These are phyloP conservation scores for Aspergillus latus DNA, from an alignment of 2,329 filamentous ascomycete genomes.

Conservation along the genomic window DNA sequence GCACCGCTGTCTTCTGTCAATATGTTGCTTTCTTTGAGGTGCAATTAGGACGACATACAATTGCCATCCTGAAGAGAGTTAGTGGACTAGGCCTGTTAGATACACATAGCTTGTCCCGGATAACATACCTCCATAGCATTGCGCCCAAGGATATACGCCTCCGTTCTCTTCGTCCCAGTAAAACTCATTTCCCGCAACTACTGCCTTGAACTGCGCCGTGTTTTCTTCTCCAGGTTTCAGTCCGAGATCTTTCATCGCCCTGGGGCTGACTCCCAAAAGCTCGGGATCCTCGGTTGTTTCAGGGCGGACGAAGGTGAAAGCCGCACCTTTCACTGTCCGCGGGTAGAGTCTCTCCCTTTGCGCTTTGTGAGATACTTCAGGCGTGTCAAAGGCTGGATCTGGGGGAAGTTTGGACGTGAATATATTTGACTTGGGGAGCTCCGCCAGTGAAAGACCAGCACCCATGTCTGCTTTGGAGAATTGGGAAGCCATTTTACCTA, in stretches of 20 bases:
- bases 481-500: conserved; percentile 49
- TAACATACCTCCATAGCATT: conserved; percentile 85
- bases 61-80: conserved; percentile 45
- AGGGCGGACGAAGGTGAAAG: conserved; percentile 89
- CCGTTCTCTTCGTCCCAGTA: conserved; percentile 71
- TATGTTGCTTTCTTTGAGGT: not conserved
- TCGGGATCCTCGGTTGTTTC: conserved; percentile 71
- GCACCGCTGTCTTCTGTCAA: conserved; percentile 61
- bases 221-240: conserved; percentile 67
- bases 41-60: conserved; percentile 39
- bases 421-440: conserved; percentile 63
- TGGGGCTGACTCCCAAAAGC: conserved; percentile 75
- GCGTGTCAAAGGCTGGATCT: conserved; percentile 76
- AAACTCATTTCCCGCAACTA: conserved; percentile 80
- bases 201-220: conserved; percentile 71
- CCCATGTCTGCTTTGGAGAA: conserved; percentile 28
- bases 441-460: conserved; percentile 41
- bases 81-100: conserved; percentile 13
- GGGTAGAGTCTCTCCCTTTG: conserved; percentile 75
- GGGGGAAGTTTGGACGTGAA: conserved; percentile 69
- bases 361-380: conserved; percentile 75
- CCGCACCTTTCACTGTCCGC: conserved; percentile 76
- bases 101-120: conserved; percentile 37
- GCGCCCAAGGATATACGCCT: conserved; percentile 95
- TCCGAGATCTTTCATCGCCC: conserved; percentile 78